A percentile compares a stretch with the other conserved stretches of the same genome.
Conservation (phyloP, 148 eudicot genomes). For the Arbutus unedo region DNA sequence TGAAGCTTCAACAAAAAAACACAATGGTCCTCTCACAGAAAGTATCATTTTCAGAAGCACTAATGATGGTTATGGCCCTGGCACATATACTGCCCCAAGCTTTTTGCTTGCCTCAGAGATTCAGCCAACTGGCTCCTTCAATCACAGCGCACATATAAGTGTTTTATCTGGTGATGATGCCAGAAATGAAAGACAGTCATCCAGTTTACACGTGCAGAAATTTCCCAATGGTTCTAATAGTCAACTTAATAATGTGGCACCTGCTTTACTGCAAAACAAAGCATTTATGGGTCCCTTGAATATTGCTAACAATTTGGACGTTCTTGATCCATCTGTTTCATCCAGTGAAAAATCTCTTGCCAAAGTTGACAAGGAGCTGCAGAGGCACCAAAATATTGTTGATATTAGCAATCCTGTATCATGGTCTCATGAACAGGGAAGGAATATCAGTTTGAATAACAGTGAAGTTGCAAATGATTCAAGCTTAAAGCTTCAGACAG, state of each 20-base stretch:
- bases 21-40: constrained; percentile 46
- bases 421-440: constrained; percentile 26
- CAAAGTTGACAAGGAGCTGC: background rate
- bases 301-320: constrained; percentile 1
- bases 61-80: constrained; percentile 27
- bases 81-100: constrained; percentile 23
- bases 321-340: constrained; percentile 18
- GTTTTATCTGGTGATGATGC: constrained; percentile 21
- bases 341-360: constrained; percentile 13
- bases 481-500: constrained; percentile 13
- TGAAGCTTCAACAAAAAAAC: constrained; percentile 20
- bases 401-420: constrained; percentile 19
- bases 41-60: constrained; percentile 43
- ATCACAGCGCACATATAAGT: constrained; percentile 12
- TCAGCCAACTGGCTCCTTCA: constrained; percentile 18
- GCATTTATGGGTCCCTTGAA: constrained; percentile 12
- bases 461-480: constrained; percentile 28
- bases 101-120: constrained; percentile 26
- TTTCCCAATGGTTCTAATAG: constrained; percentile 3
- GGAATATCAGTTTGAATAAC: constrained; percentile 20
- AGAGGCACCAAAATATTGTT: constrained; percentile 9
- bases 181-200: constrained; percentile 16
- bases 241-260: constrained; percentile 19
- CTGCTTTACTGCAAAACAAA: constrained; percentile 21
- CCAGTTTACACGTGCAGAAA: constrained; percentile 16